Conservation (phyloP, 345 rosid genomes). For the Sapria himalayana region DNA sequence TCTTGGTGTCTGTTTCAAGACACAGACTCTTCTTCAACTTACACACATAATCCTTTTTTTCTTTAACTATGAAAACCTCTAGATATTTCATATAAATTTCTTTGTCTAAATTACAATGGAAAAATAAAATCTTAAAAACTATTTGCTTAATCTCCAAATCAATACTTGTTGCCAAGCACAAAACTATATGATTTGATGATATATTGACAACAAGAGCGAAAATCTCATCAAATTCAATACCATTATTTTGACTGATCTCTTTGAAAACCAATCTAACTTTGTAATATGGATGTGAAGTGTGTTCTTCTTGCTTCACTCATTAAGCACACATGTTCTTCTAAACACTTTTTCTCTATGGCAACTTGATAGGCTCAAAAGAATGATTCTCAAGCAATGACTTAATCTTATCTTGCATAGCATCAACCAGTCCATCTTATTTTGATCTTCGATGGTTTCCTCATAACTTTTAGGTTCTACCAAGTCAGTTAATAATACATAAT, state of each 20-base stretch:
- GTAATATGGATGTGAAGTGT: not conserved
- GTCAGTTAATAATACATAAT: not conserved
- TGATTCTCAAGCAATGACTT: not conserved
- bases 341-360: not conserved
- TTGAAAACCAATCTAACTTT: not conserved
- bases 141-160: too few relatives aligned
- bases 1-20: not conserved
- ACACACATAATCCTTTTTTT: too few relatives aligned
- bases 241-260: not conserved
- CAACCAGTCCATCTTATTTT: not conserved
- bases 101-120: not conserved
- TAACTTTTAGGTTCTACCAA: not conserved
- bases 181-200: too few relatives aligned
- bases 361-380: not conserved
- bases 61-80: too few relatives aligned
- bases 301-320: not conserved
- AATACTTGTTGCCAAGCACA: too few relatives aligned
- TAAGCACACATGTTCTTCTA: not conserved
- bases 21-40: too few relatives aligned
- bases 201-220: too few relatives aligned
- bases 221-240: too few relatives aligned
- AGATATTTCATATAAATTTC: not conserved
- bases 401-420: not conserved
- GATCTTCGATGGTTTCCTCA: not conserved
- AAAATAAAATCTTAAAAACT: not conserved